Conservation (phyloP, 2,329 filamentous ascomycete genomes). For the Trichoderma harzianum region DNA sequence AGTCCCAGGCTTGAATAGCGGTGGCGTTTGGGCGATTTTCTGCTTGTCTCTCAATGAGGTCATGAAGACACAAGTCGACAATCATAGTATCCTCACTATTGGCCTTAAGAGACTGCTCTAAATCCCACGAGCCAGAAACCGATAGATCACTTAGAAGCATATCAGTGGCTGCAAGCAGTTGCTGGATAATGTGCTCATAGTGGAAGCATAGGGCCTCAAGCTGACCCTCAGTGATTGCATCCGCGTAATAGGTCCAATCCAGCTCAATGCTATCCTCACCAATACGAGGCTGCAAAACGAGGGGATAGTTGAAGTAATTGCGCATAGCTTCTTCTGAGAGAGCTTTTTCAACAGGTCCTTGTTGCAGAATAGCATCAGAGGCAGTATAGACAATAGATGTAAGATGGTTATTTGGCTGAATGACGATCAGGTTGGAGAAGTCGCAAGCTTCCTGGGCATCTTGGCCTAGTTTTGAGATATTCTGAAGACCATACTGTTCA, state of each 20-base stretch:
- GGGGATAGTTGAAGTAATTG: slow-evolving; percentile 22
- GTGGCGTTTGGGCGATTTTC: background rate
- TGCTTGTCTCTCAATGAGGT: slow-evolving; percentile 15
- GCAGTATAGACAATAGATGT: background rate
- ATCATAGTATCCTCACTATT: slow-evolving; percentile 12
- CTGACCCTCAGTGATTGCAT: slow-evolving; percentile 8
- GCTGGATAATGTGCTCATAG: slow-evolving; percentile 18
- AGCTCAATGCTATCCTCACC: slow-evolving; percentile 15
- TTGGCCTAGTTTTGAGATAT: slow-evolving; percentile 6
- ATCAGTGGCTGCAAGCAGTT: slow-evolving; percentile 15
- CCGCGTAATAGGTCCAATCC: slow-evolving; percentile 17
- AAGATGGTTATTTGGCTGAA: slow-evolving; percentile 13
- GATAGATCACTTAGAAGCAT: slow-evolving; percentile 1
- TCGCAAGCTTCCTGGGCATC: slow-evolving; percentile 12
- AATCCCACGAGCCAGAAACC: slow-evolving; percentile 4
- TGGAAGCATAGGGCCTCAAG: slow-evolving; percentile 19
- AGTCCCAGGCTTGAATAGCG: slow-evolving; percentile 21
- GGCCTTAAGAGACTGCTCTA: background rate
- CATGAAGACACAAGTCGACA: slow-evolving; percentile 17
- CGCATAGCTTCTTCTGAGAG: slow-evolving; percentile 17
- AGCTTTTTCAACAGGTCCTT: slow-evolving; percentile 5
- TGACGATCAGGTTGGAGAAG: slow-evolving; percentile 14
- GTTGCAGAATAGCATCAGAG: slow-evolving; percentile 12
- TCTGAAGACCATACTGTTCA: slow-evolving; percentile 16
- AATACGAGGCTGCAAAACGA: slow-evolving; percentile 19